Conservation (phyloP, 306 rosid genomes). For the Astragalus glycyphyllos region DNA sequence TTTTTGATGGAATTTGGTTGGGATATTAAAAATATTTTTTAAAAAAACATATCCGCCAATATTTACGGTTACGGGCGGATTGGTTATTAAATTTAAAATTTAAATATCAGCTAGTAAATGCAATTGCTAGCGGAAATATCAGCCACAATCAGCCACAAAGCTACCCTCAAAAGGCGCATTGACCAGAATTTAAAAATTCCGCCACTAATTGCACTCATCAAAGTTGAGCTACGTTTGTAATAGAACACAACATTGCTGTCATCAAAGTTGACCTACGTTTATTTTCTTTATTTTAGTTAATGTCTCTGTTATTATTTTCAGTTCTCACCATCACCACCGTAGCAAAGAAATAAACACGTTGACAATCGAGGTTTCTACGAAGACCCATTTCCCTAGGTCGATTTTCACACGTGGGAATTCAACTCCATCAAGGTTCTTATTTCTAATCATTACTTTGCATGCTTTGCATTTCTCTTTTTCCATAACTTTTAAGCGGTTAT, state of each 20-base stretch:
- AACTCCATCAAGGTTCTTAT: slow-evolving; percentile 40
- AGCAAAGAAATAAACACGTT: slow-evolving; percentile 36
- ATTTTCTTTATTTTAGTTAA: not conserved
- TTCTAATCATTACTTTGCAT: slow-evolving; percentile 45
- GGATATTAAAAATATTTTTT: no score
- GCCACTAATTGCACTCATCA: no score
- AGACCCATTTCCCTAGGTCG: slow-evolving; percentile 59
- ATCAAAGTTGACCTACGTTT: slow-evolving; percentile 45
- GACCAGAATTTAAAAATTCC: no score
- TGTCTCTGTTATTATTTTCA: slow-evolving; percentile 27
- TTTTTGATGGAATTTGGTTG: no score
- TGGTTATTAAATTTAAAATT: no score
- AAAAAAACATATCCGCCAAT: no score
- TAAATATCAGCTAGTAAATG: no score
- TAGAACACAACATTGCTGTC: slow-evolving; percentile 49
- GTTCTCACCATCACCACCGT: slow-evolving; percentile 30
- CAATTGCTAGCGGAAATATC: no score
- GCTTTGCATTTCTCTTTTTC: slow-evolving; percentile 42
- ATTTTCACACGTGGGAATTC: slow-evolving; percentile 54
- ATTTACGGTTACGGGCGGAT: no score
- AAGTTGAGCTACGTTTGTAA: no score
- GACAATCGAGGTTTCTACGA: slow-evolving; percentile 51
- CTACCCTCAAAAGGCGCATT: no score
- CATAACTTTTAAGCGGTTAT: slow-evolving; percentile 4
- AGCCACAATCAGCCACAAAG: no score